These are phyloP conservation scores for Anthracocystis walkeri DNA, from an alignment of 1,284 basidiomycete species.

Conservation along the genomic window DNA sequence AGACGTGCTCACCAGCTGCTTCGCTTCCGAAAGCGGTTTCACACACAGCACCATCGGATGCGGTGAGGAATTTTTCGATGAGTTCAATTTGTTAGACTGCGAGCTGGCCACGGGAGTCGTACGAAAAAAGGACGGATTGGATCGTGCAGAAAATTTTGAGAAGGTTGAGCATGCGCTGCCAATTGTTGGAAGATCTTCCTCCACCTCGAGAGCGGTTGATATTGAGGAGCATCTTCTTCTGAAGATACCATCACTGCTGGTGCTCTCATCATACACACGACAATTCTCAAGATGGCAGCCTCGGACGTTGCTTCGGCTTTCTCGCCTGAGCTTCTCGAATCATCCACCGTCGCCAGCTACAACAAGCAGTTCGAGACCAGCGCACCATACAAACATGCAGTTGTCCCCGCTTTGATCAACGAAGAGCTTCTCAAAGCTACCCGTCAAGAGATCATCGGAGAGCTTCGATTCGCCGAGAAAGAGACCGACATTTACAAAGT, in stretches of 20 bases:
- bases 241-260: neutral
- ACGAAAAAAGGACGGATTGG: neutral
- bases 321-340: conserved; percentile 45
- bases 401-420: conserved; percentile 85
- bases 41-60: neutral
- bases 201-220: conserved; percentile 1
- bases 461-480: conserved; percentile 93
- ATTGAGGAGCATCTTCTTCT: neutral
- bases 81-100: neutral
- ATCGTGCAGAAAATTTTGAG: conserved; percentile 11
- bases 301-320: conserved; percentile 44
- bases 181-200: conserved; percentile 16
- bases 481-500: conserved; percentile 99
- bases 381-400: conserved; percentile 83
- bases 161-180: neutral
- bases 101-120: neutral
- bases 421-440: conserved; percentile 82
- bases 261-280: neutral
- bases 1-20: neutral
- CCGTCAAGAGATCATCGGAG: conserved; percentile 82
- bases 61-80: neutral
- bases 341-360: conserved; percentile 35
- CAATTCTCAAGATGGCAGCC: conserved; percentile 20
- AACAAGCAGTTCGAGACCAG: conserved; percentile 55
- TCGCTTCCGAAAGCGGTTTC: conserved; percentile 40